Conservation (phyloP, 73 alveolate species). For the Paramecium biaurelia region DNA sequence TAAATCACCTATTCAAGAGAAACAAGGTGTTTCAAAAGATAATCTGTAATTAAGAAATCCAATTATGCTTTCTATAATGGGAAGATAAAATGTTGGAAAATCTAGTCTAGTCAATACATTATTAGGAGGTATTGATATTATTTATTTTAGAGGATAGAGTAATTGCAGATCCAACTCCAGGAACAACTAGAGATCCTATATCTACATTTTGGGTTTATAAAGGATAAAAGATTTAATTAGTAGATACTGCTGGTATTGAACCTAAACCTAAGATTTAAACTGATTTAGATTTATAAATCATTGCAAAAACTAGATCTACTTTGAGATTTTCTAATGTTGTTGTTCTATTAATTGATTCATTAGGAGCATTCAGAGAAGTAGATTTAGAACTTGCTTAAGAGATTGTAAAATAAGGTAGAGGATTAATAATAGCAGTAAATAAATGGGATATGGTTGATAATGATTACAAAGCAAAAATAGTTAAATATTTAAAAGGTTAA, state of each 20-base stretch:
- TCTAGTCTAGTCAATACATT: slow-evolving; percentile 80
- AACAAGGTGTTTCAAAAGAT: slow-evolving; percentile 39
- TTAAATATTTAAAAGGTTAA: slow-evolving; percentile 72
- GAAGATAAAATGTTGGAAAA: slow-evolving; percentile 82
- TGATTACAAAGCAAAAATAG: slow-evolving; percentile 75
- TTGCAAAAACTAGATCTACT: slow-evolving; percentile 72
- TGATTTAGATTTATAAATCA: slow-evolving; percentile 64
- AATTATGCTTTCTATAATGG: slow-evolving; percentile 71
- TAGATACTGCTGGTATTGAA: slow-evolving; percentile 91
- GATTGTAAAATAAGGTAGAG: slow-evolving; percentile 88
- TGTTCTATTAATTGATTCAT: slow-evolving; percentile 76
- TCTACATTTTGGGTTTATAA: slow-evolving; percentile 71
- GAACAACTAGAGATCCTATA: slow-evolving; percentile 89
- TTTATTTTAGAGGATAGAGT: slow-evolving; percentile 73
- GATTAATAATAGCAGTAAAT: slow-evolving; percentile 78
- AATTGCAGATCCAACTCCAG: slow-evolving; percentile 81
- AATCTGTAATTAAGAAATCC: slow-evolving; percentile 46
- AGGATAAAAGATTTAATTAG: slow-evolving; percentile 76
- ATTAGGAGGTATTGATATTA: slow-evolving; percentile 32
- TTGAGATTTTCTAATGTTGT: slow-evolving; percentile 81
- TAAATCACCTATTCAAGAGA: slow-evolving; percentile 57
- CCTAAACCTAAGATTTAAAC: slow-evolving; percentile 12
- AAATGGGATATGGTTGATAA: slow-evolving; percentile 92
- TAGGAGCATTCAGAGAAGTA: slow-evolving; percentile 73
- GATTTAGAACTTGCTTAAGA: slow-evolving; percentile 76